phyloP scores from a whole-genome alignment of 768 basidiomycete genomes.

The Cystofilobasidium macerans region DNA sequence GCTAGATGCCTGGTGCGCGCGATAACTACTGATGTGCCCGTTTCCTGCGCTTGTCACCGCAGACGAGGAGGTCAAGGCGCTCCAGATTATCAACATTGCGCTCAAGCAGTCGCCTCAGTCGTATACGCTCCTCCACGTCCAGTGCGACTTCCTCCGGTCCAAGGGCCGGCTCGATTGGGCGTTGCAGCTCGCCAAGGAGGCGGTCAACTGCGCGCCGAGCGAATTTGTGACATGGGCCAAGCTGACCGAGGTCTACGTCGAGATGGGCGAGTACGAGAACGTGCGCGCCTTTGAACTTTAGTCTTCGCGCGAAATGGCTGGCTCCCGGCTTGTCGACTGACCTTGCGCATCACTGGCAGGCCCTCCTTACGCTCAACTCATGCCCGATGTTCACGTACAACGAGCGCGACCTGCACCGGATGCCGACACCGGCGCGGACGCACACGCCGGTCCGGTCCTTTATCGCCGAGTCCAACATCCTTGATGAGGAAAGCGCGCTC shows the following conservation, averaged over 20 bases:
- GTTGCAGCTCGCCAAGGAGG: slow-evolving; percentile 77
- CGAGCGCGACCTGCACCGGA: slow-evolving; percentile 82
- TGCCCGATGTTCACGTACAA: slow-evolving; percentile 99
- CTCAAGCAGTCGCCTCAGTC: slow-evolving; percentile 79
- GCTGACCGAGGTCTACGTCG: slow-evolving; percentile 87
- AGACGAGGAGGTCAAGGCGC: slow-evolving; percentile 98
- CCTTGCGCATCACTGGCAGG: slow-evolving; percentile 37
- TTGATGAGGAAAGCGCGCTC: slow-evolving; percentile 70
- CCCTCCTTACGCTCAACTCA: slow-evolving; percentile 88
- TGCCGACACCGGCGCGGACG: slow-evolving; percentile 63
- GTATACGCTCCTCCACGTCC: slow-evolving; percentile 84
- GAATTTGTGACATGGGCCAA: slow-evolving; percentile 99
- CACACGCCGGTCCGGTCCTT: slow-evolving; percentile 76
- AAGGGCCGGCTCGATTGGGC: slow-evolving; percentile 84
- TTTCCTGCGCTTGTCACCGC: not conserved
- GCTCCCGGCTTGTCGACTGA: not conserved
- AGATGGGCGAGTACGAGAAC: slow-evolving; percentile 73
- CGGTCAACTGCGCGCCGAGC: slow-evolving; percentile 95
- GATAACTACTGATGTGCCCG: too few species aligned
- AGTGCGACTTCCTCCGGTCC: slow-evolving; percentile 81
- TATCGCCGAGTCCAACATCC: slow-evolving; percentile 64
- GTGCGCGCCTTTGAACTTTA: slow-evolving; percentile 30
- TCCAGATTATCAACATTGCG: slow-evolving; percentile 78
- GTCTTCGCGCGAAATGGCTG: too few species aligned
- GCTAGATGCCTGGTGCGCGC: not conserved